A percentile compares a stretch with the other conserved stretches of the same genome.
Evolutionary conservation across 75 land plant species (phyloP).

Genomic region (Pinus tabuliformis): DNA sequence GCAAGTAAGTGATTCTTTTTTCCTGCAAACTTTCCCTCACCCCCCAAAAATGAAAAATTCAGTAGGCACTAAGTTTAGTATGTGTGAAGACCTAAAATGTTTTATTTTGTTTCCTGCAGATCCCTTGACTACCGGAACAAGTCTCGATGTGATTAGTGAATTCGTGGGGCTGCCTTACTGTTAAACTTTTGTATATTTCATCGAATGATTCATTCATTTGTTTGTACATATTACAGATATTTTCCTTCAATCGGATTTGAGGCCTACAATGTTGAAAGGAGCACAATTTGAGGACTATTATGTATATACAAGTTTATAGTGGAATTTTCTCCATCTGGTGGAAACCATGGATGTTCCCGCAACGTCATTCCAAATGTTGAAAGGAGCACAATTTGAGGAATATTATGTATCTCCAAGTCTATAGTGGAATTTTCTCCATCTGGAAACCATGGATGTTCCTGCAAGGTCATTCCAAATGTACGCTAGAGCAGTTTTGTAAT

Average conservation of each 20-base stretch:
- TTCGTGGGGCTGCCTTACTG: background rate
- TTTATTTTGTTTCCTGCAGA: background rate
- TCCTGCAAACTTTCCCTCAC: background rate
- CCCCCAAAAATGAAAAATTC: background rate
- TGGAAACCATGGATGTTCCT: background rate
- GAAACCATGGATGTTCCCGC: background rate
- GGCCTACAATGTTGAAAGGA: background rate
- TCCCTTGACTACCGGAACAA: background rate
- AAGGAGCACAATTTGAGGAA: background rate
- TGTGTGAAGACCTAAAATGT: background rate
- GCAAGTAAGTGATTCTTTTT: background rate
- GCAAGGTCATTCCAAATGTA: background rate
- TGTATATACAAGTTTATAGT: background rate
- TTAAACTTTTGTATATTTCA: background rate
- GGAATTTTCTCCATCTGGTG: background rate
- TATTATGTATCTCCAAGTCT: background rate
- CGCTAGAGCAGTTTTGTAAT: background rate
- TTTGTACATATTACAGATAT: conserved; percentile 1
- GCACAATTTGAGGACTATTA: background rate
- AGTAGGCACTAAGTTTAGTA: background rate
- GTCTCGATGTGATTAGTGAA: background rate
- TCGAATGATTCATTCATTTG: conserved; percentile 2
- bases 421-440: background rate
- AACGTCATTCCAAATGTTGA: background rate
- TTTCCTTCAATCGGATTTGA: background rate